Percentiles rank a stretch among this genome's conserved stretches.
Evolutionary conservation across 148 eudicot species (phyloP).

Genomic region (Bassia scoparia): DNA sequence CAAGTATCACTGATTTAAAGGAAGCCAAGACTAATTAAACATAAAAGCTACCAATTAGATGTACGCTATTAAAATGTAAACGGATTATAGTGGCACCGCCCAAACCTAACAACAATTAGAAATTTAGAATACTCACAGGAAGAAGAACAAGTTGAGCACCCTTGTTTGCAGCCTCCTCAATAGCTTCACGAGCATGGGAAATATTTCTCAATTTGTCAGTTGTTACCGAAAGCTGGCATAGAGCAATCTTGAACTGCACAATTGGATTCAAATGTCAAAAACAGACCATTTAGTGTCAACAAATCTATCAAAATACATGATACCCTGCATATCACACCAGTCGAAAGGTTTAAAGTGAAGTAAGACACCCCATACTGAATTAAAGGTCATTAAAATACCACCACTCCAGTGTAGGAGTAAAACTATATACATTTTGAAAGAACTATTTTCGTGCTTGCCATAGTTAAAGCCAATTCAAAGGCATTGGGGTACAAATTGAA

Average conservation of each 20-base stretch:
- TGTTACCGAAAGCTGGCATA: conserved; percentile 79
- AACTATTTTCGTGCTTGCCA: neutral
- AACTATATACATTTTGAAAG: neutral
- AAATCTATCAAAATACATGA: neutral
- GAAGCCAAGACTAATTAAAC: neutral
- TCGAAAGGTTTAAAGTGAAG: neutral
- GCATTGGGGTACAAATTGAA: neutral
- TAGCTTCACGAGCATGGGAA: conserved; percentile 62
- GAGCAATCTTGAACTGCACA: conserved; percentile 68
- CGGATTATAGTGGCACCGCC: neutral
- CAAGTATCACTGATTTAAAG: neutral
- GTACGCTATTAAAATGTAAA: neutral
- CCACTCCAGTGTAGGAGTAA: neutral
- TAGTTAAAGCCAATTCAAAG: neutral
- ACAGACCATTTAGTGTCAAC: neutral
- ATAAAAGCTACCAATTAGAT: neutral
- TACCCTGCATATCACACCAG: neutral
- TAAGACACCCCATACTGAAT: neutral
- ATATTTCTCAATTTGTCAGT: conserved; percentile 71
- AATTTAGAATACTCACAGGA: conserved; percentile 45
- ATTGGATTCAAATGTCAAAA: neutral
- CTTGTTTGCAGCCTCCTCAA: conserved; percentile 66
- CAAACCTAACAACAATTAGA: conserved; percentile 4
- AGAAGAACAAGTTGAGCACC: conserved; percentile 70
- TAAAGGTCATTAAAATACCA: too few species aligned